Conservation (phyloP, 768 basidiomycete genomes). For the Lactarius indigo region DNA sequence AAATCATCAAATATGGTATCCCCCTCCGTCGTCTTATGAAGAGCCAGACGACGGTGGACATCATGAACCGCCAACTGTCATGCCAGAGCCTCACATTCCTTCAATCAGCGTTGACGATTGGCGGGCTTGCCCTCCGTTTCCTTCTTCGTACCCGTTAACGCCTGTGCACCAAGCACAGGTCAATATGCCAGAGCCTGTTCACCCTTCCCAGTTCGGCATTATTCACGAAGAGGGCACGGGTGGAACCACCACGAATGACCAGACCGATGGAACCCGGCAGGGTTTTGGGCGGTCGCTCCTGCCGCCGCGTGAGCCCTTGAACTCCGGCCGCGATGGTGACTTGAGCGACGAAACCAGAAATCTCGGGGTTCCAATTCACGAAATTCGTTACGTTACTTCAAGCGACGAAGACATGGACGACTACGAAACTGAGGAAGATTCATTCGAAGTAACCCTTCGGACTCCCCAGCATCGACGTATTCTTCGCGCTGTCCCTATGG, state of each 20-base stretch:
- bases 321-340: slow-evolving; percentile 56
- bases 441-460: slow-evolving; percentile 62
- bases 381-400: slow-evolving; percentile 20
- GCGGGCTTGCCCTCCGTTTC: slow-evolving; percentile 70
- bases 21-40: slow-evolving; percentile 49
- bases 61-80: slow-evolving; percentile 16
- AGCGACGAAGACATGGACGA: slow-evolving; percentile 30
- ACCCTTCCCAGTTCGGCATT: slow-evolving; percentile 16
- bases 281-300: slow-evolving; percentile 72
- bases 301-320: slow-evolving; percentile 55
- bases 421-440: slow-evolving; percentile 52
- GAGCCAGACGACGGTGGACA: slow-evolving; percentile 33
- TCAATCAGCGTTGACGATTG: slow-evolving; percentile 46
- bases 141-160: slow-evolving; percentile 73
- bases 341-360: slow-evolving; percentile 52
- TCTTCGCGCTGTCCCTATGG: slow-evolving; percentile 25
- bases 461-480: slow-evolving; percentile 47
- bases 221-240: slow-evolving; percentile 19
- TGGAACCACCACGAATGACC: slow-evolving; percentile 33
- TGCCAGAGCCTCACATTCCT: slow-evolving; percentile 17
- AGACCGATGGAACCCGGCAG: slow-evolving; percentile 35
- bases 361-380: slow-evolving; percentile 40
- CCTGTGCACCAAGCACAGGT: slow-evolving; percentile 42
- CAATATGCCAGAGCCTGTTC: slow-evolving; percentile 25
- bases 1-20: slow-evolving; percentile 57